These are phyloP conservation scores for Lycium ferocissimum DNA, from an alignment of 257 asterid genomes.

Conservation along the genomic window DNA sequence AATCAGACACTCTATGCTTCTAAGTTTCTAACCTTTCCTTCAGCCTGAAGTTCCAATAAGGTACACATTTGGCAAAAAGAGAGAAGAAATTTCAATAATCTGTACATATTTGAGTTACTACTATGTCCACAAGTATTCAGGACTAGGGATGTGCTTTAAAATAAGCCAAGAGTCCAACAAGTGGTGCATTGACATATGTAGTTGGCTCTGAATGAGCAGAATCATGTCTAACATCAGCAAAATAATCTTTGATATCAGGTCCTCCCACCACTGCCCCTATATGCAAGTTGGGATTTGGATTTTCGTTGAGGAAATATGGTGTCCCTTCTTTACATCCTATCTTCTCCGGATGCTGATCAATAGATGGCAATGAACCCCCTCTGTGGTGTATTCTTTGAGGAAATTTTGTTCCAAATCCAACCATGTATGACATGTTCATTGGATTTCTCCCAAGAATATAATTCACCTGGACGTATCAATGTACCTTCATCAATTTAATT, in stretches of 20 bases:
- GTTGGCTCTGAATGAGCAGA: conserved; percentile 55
- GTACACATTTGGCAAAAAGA: neutral
- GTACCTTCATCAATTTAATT: neutral
- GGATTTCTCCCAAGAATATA: conserved; percentile 62
- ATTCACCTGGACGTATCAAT: conserved; percentile 44
- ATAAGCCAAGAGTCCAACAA: conserved; percentile 51
- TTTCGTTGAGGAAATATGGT: conserved; percentile 47
- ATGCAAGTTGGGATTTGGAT: conserved; percentile 49
- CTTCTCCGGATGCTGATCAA: conserved; percentile 44
- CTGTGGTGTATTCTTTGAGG: conserved; percentile 62
- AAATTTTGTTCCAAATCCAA: conserved; percentile 51
- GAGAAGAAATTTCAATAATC: neutral
- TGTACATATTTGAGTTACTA: neutral
- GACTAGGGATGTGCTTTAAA: conserved; percentile 28
- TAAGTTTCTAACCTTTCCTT: neutral
- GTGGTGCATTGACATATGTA: conserved; percentile 60
- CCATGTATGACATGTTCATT: conserved; percentile 60
- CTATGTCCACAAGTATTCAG: neutral
- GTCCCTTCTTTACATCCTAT: conserved; percentile 61
- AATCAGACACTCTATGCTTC: conserved; percentile 5
- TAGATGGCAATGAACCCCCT: conserved; percentile 55
- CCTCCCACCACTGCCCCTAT: conserved; percentile 65
- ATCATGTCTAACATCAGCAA: conserved; percentile 51
- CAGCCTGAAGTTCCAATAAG: neutral
- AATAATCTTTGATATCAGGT: conserved; percentile 56